phyloP scores from a whole-genome alignment of 1,284 basidiomycete species.

The Schizopora paradoxa region DNA sequence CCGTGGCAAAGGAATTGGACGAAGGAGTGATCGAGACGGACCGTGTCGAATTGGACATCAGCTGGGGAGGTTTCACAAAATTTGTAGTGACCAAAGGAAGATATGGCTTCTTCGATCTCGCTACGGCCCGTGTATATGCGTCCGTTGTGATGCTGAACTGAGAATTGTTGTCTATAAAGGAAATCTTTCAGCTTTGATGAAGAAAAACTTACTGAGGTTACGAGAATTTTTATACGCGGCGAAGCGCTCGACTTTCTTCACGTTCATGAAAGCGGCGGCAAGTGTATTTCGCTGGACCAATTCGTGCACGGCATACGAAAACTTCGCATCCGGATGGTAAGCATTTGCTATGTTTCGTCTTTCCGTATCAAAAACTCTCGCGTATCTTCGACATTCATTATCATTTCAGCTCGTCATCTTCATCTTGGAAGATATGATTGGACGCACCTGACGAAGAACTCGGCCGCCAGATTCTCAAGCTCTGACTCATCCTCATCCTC shows the following conservation, averaged over 20 bases:
- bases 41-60: conserved; percentile 7
- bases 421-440: background rate
- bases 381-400: conserved; percentile 4
- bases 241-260: conserved; percentile 10
- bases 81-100: conserved; percentile 8
- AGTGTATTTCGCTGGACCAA: conserved; percentile 3
- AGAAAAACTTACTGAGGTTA: conserved; percentile 9
- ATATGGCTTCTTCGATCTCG: conserved; percentile 9
- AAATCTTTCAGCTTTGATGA: background rate
- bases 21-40: background rate
- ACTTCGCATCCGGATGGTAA: conserved; percentile 8
- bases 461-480: conserved; percentile 13
- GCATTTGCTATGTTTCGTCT: conserved; percentile 5
- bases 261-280: conserved; percentile 6
- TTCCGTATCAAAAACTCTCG: conserved; percentile 11
- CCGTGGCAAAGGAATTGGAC: conserved; percentile 12
- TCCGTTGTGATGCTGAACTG: background rate
- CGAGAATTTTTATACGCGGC: conserved; percentile 10
- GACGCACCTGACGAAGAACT: conserved; percentile 11
- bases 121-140: conserved; percentile 1
- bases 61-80: conserved; percentile 10
- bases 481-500: conserved; percentile 7
- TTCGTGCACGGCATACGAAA: conserved; percentile 11
- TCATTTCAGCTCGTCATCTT: background rate
- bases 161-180: background rate